Evolutionary conservation across 2,329 filamentous ascomycete species (phyloP), one percentile per base, ranked within the genome.

Genomic region (Phaeosphaeria sp.): DNA sequence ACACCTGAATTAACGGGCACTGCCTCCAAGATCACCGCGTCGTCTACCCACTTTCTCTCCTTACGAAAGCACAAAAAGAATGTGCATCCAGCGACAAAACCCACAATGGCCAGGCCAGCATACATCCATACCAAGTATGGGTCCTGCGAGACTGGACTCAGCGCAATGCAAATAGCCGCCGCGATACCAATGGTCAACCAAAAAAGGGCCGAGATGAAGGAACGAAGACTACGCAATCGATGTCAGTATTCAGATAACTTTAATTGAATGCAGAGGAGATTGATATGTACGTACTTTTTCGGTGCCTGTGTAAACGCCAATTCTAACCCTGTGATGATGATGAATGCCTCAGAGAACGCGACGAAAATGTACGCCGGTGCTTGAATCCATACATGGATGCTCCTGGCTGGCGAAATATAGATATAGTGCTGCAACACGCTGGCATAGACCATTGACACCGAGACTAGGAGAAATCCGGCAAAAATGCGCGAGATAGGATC

Each of bases 31-130:
- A 36, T 36, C 13, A 36, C 11, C 3, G 30, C 30, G 30, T 36
- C 13, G 13, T 11, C 30, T 36, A 7, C 10, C 50, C 39, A 30
- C 17, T 52, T 52, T 9, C 22, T 33, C 2, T 22, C 50, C 87
- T 53, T 56, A 11, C 50, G 46, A 46, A 62, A 25, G 79, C 82
- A 43, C 86, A 85, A 0, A 85, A 89, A 69, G 22, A 60, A 62
- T 1, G 58, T 20, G 39, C 51, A 59, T 6, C 59, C 59, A 47
- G 54, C 59, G 13, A 36, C 30, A 36, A 36, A 36, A 15, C 30
- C 56, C 9, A 52, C 46, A 17, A 62, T 57, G 9, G 46, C 51
- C 17, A 59, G 22, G 13, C 53, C 47, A 9, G 50, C 56, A 50
- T 71, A 73, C 50, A 69, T 53, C 30, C 58, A 59, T 1, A 72